A percentile compares a stretch with the other conserved stretches of the same genome.
Evolutionary conservation across 2,329 filamentous ascomycete genomes (phyloP).

Genomic region (Botrytis tulipae): DNA sequence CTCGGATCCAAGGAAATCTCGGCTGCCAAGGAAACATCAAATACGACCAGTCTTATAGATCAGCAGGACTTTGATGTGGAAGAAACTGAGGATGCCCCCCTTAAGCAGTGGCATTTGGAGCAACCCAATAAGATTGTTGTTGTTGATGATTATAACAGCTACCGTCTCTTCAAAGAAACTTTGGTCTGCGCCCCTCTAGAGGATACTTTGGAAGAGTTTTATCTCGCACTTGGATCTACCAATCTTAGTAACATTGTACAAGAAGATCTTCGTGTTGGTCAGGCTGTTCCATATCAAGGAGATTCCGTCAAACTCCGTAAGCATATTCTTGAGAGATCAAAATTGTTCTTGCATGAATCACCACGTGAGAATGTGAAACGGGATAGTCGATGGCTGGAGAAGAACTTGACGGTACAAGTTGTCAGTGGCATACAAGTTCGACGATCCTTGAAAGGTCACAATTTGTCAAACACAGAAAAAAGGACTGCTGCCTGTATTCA

Average conservation of each 20-base stretch:
- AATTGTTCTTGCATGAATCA: constrained; percentile 82
- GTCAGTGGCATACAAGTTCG: constrained; percentile 77
- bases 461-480: constrained; percentile 69
- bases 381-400: constrained; percentile 87
- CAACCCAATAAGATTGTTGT: constrained; percentile 71
- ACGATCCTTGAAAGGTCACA: constrained; percentile 69
- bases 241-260: constrained; percentile 75
- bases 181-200: constrained; percentile 89
- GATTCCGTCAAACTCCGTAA: constrained; percentile 69
- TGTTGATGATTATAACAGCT: constrained; percentile 85
- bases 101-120: constrained; percentile 66
- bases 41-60: constrained; percentile 27
- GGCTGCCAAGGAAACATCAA: constrained; percentile 29
- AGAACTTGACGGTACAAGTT: constrained; percentile 73
- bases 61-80: constrained; percentile 45
- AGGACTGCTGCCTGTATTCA: constrained; percentile 69
- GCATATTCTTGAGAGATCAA: constrained; percentile 81
- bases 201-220: constrained; percentile 81
- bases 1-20: constrained; percentile 76
- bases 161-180: constrained; percentile 80
- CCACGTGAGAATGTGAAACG: constrained; percentile 73
- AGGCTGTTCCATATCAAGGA: constrained; percentile 63
- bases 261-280: constrained; percentile 66
- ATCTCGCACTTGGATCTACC: constrained; percentile 74
- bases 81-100: constrained; percentile 44